Evolutionary conservation across 2,329 filamentous ascomycete species (phyloP).

Genomic region (Uncinocarpus reesii): DNA sequence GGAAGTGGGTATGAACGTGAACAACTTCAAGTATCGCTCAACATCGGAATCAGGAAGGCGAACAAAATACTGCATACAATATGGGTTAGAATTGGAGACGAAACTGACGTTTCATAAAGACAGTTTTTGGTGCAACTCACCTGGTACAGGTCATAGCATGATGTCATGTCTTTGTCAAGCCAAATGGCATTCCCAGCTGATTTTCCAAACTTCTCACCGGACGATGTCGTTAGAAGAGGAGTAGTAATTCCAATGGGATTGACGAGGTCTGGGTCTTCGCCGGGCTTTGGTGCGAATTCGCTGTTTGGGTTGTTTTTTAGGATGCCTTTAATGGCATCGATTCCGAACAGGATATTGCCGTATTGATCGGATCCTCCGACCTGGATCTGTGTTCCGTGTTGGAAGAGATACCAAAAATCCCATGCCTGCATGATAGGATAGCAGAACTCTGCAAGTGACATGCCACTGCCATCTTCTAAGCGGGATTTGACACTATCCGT

Average conservation of each 20-base stretch:
- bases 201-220: slow-evolving; percentile 89
- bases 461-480: slow-evolving; percentile 74
- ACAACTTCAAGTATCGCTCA: slow-evolving; percentile 70
- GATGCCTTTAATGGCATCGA: slow-evolving; percentile 72
- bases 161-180: slow-evolving; percentile 74
- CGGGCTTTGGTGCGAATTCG: slow-evolving; percentile 17
- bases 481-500: slow-evolving; percentile 60
- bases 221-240: slow-evolving; percentile 73
- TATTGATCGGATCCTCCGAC: slow-evolving; percentile 94
- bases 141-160: slow-evolving; percentile 73
- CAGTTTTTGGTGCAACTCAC: slow-evolving; percentile 29
- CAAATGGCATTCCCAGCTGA: slow-evolving; percentile 88
- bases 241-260: slow-evolving; percentile 77
- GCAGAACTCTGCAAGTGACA: slow-evolving; percentile 86
- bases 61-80: slow-evolving; percentile 67
- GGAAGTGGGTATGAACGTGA: slow-evolving; percentile 71
- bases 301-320: slow-evolving; percentile 44
- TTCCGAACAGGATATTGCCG: slow-evolving; percentile 86
- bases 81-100: slow-evolving; percentile 18
- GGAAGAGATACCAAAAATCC: slow-evolving; percentile 90
- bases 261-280: slow-evolving; percentile 24
- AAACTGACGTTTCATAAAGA: neutral
- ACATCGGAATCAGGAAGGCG: slow-evolving; percentile 72
- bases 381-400: slow-evolving; percentile 64
- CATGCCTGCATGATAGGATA: slow-evolving; percentile 92